Evolutionary conservation across 2,329 filamentous ascomycete species (phyloP).

Genomic region (Sarocladium oryzae): DNA sequence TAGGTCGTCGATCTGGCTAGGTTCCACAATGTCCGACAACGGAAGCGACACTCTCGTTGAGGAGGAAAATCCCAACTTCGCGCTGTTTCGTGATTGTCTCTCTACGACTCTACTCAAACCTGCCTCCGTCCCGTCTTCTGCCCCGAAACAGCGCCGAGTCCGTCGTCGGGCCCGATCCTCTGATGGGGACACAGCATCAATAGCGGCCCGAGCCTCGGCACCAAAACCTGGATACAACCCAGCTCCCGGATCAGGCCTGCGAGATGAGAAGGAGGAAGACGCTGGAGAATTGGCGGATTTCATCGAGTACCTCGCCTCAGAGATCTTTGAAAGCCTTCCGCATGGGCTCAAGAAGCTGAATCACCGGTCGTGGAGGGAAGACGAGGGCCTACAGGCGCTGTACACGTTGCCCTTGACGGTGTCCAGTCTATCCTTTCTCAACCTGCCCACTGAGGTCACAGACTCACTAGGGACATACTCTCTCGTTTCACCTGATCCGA

Average conservation of each 20-base stretch:
- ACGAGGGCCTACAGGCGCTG: conserved; percentile 38
- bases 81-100: conserved; percentile 67
- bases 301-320: conserved; percentile 67
- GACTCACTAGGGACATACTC: conserved; percentile 65
- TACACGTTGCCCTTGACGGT: conserved; percentile 55
- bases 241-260: conserved; percentile 11
- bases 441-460: conserved; percentile 44
- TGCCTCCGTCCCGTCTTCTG: conserved; percentile 31
- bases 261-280: conserved; percentile 20
- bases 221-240: background rate
- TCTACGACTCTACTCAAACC: conserved; percentile 62
- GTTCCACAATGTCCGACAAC: conserved; percentile 4
- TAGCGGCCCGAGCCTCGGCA: conserved; percentile 12
- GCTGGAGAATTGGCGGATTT: conserved; percentile 73
- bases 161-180: conserved; percentile 26
- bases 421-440: conserved; percentile 45
- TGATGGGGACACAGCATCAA: conserved; percentile 9
- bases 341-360: conserved; percentile 52
- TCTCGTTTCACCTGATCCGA: conserved; percentile 42
- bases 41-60: conserved; percentile 10
- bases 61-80: conserved; percentile 25
- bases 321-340: conserved; percentile 63
- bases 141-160: conserved; percentile 30
- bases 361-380: conserved; percentile 44
- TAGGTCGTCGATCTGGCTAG: background rate